phyloP scores from a whole-genome alignment of 108 stramenopile species.

The Parietichytrium sp. region DNA sequence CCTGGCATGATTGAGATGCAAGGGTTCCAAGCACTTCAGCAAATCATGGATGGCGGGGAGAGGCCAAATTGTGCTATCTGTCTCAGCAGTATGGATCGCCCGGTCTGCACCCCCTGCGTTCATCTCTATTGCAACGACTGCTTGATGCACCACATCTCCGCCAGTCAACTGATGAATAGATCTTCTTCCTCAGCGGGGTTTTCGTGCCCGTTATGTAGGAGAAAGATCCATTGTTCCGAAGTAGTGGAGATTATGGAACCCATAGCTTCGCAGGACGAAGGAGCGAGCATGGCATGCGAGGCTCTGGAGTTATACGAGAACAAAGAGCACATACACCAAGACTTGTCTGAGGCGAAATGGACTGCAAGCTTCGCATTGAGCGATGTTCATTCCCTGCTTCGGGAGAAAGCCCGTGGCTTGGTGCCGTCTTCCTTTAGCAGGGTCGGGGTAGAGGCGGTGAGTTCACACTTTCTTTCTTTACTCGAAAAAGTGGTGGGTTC shows the following conservation, averaged over 20 bases:
- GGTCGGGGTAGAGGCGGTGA: neutral
- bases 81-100: neutral
- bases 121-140: slow-evolving; percentile 54
- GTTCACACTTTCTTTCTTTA: slow-evolving; percentile 30
- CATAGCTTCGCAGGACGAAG: slow-evolving; percentile 21
- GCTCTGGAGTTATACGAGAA: neutral
- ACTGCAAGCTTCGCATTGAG: no score
- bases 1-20: neutral
- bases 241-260: neutral
- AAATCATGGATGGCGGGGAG: neutral
- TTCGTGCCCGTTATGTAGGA: neutral
- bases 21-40: neutral
- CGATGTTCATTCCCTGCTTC: no score
- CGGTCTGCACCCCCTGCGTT: slow-evolving; percentile 14
- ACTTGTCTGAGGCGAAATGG: no score
- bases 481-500: slow-evolving; percentile 45
- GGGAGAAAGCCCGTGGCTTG: no score
- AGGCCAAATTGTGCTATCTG: neutral
- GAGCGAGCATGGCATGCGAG: neutral
- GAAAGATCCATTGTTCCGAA: neutral
- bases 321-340: no score
- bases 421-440: no score
- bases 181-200: neutral
- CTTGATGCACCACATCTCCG: slow-evolving; percentile 42
- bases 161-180: neutral